phyloP scores from a whole-genome alignment of 495 filamentous ascomycete species.

The Penicillium maclennaniae region DNA sequence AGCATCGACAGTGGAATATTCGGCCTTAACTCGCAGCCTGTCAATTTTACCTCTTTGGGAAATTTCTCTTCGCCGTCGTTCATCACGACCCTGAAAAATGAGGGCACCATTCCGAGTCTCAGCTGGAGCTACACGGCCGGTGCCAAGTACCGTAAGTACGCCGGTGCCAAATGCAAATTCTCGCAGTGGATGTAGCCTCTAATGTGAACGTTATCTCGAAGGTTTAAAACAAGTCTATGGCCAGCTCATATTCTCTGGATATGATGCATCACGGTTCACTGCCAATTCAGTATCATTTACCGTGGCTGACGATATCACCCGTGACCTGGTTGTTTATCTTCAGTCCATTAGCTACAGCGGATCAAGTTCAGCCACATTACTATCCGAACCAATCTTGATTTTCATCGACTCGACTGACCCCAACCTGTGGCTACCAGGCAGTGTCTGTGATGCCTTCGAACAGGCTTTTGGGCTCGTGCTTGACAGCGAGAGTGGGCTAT shows the following conservation, averaged over 20 bases:
- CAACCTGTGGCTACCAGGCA: conserved; percentile 61
- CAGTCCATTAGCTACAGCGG: conserved; percentile 42
- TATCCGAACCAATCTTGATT: conserved; percentile 32
- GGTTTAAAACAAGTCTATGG: conserved; percentile 46
- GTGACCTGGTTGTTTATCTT: conserved; percentile 50
- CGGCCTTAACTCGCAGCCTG: conserved; percentile 16
- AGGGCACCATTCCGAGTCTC: conserved; percentile 54
- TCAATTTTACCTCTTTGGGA: conserved; percentile 17
- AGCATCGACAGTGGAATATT: conserved; percentile 12
- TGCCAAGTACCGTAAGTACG: conserved; percentile 53
- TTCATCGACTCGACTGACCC: conserved; percentile 66
- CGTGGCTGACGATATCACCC: conserved; percentile 37
- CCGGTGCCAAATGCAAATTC: conserved; percentile 7
- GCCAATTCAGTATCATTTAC: conserved; percentile 52
- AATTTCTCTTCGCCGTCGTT: conserved; percentile 20
- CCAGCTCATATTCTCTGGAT: conserved; percentile 61
- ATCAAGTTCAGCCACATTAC: conserved; percentile 36
- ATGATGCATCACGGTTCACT: conserved; percentile 56
- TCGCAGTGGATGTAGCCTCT: not conserved
- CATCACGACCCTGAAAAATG: conserved; percentile 33
- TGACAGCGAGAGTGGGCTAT: conserved; percentile 16
- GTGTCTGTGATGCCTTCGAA: conserved; percentile 61
- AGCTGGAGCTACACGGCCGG: conserved; percentile 68
- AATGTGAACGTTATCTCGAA: conserved; percentile 6
- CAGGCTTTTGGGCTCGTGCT: conserved; percentile 55